Evolutionary conservation across 805 yeast species (phyloP).

Genomic region (Wickerhamiella nectarea): DNA sequence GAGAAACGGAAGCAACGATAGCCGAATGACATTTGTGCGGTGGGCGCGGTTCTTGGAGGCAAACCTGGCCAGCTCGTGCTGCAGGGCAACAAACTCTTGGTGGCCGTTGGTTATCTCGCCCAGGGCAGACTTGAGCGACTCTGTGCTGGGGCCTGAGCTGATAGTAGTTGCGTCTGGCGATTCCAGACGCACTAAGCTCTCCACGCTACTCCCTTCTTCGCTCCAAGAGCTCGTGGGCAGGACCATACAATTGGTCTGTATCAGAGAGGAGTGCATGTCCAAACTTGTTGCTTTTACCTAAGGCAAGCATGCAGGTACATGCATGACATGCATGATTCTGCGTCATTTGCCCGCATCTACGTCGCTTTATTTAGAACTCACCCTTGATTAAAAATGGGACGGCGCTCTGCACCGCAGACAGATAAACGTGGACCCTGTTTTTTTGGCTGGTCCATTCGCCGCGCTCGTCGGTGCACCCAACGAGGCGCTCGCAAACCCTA

Average conservation of each 20-base stretch:
- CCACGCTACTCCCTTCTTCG: conserved; percentile 7
- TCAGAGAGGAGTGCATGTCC: not conserved
- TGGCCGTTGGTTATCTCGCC: conserved; percentile 7
- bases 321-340: not conserved
- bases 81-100: conserved; percentile 12
- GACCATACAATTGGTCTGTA: not conserved
- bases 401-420: no score
- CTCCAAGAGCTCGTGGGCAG: conserved; percentile 7
- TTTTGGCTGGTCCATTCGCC: no score
- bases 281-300: not conserved
- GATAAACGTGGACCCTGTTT: no score
- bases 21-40: conserved; percentile 29
- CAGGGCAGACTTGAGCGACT: not conserved
- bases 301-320: not conserved
- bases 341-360: no score
- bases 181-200: conserved; percentile 1
- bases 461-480: no score
- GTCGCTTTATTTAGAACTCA: not conserved
- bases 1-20: conserved; percentile 30
- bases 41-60: conserved; percentile 12
- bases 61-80: conserved; percentile 14
- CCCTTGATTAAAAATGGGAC: no score
- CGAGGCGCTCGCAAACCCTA: no score
- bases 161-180: conserved; percentile 14
- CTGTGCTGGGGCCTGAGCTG: conserved; percentile 6